Evolutionary conservation across 345 rosid genomes (phyloP), one percentile per base, ranked within the genome.

Genomic region (Turnera subulata): DNA sequence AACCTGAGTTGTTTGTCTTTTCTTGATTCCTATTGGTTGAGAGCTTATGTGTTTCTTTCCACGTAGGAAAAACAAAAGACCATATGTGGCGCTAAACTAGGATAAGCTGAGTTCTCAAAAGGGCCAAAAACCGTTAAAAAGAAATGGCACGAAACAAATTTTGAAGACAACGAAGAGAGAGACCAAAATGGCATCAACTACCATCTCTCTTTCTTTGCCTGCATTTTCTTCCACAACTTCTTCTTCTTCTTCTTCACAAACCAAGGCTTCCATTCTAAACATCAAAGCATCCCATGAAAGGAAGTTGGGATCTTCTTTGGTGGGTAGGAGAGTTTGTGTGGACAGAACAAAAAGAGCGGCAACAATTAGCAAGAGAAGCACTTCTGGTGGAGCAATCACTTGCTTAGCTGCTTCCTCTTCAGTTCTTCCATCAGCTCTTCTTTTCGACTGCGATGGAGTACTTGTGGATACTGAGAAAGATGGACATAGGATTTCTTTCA

Each of bases 381-480:
- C 62, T 62, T 53, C 74, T 46, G 15, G 39, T 3, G 66, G 63
- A 22, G 64, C 64, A 20, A 3, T 79, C 58, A 72, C 70, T 24
- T 76, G 93, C 76, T 83, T 75, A 6, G 80, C 89, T 38, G 61
- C 88, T 24, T 24, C 74, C 23, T 56, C 86, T 21, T 46, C 75
- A 26, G 61, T 67, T 71, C 82, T 89, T 64, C 99, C 88, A 3
- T 75, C 86, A 1, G 97, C 96, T 48, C 91, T 89, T 53, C 79
- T 86, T 25, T 92, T 92, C 56, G 91, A 92, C 57, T 92, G 98
- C 56, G 98, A 92, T 56, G 98, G 98, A 17, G 98, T 92, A 26
- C 97, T 86, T 16, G 98, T 89, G 44, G 98, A 92, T 58, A 89
- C 97, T 16, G 98, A 89, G 80, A 86, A 83, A 73, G 98, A 89